Conservation (phyloP, 176 grass and related monocot genomes). For the bread wheat (Triticum aestivum) region IWGSC_CS_RefSeq_v2.1 NC_057814.1:268865317-268865816, state of each 20-base stretch:
- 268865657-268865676: neutral
- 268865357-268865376: neutral
- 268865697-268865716: constrained; percentile 25
- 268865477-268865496: neutral
- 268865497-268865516: neutral
- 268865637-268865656: neutral
- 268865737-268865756: neutral
- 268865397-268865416: neutral
- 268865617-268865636: neutral
- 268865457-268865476: neutral
- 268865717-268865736: constrained; percentile 40
- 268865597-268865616: constrained; percentile 36
- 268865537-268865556: neutral
- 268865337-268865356: neutral
- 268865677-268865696: neutral
- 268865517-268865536: neutral
- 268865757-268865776: constrained; percentile 4
- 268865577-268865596: constrained; percentile 11
- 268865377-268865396: neutral
- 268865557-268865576: neutral
- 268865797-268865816: neutral
- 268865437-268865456: neutral
- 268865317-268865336: neutral
- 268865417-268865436: neutral
- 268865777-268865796: constrained; percentile 18